A percentile compares a stretch with the other conserved stretches of the same genome.
phyloP scores from a whole-genome alignment of 352 stramenopile species.

The Globisporangium cystogenes region DNA sequence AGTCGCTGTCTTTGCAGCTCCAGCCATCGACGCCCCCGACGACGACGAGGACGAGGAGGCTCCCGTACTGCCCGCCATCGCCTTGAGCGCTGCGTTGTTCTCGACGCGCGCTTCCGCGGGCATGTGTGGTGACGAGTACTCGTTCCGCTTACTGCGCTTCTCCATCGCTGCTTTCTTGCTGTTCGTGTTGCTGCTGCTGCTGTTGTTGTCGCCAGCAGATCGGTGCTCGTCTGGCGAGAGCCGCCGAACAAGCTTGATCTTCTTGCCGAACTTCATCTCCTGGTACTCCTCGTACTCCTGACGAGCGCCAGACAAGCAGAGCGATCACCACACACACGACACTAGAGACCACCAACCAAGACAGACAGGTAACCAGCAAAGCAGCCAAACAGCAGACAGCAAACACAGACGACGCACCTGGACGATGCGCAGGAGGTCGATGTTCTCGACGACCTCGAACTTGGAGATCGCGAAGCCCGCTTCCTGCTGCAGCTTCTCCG shows the following conservation, averaged over 20 bases:
- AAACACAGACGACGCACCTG: slow-evolving; percentile 27
- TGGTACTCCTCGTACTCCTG: slow-evolving; percentile 92
- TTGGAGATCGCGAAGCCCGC: slow-evolving; percentile 78
- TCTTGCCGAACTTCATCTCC: slow-evolving; percentile 89
- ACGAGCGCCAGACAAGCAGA: neutral
- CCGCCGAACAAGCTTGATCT: slow-evolving; percentile 77
- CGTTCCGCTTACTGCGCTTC: slow-evolving; percentile 61
- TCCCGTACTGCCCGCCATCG: slow-evolving; percentile 29
- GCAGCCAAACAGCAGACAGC: no score
- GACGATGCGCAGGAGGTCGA: slow-evolving; percentile 84
- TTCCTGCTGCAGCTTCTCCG: slow-evolving; percentile 85
- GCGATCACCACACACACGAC: no score
- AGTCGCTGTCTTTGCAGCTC: slow-evolving; percentile 1
- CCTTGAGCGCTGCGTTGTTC: slow-evolving; percentile 67
- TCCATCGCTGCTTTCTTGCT: slow-evolving; percentile 42
- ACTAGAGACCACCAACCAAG: no score
- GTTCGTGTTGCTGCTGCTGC: slow-evolving; percentile 4
- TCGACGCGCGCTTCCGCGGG: slow-evolving; percentile 71
- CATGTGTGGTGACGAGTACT: slow-evolving; percentile 76
- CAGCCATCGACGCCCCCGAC: neutral
- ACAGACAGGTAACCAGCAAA: no score
- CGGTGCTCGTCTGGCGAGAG: slow-evolving; percentile 44
- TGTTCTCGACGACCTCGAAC: slow-evolving; percentile 91
- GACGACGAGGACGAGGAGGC: neutral
- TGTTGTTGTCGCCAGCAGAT: slow-evolving; percentile 17